Base-by-base conservation (phyloP, 768 basidiomycete genomes). In the Kwoniella mangroviensis region DNA sequence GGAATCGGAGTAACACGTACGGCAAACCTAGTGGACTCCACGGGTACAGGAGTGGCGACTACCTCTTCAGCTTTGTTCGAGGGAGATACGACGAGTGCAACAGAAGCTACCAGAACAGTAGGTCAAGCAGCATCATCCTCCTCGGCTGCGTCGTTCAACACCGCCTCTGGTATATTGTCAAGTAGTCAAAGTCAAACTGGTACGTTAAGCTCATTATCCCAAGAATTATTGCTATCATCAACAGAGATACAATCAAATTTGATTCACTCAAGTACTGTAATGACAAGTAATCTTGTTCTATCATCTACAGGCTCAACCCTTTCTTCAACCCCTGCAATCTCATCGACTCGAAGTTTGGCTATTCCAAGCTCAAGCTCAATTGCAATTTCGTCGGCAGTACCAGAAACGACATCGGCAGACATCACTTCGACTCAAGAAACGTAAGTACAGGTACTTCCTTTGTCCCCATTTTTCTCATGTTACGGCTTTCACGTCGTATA, bases 101-200 rank as follows among this genome's bases (percentile, higher is more conserved):
- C 22, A 17, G 56, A 40, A 28, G 24, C 56, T 28, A 58, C 56
- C 24, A 58, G 56, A 2, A 41, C 56, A 58, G 56, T 58, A 26
- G 56, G 56, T 58, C 56, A 58, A 34, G 34, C 9, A 11, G 45
- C 4, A 13, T 49, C 45, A 1, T 49, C 45, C 1, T 15, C 45
- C 45, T 13, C 45, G 12, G 19, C 15, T 4, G 15, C 45, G 0
- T 49, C 45, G 11, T 10, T 49, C 19, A 12, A 6, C 10, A 49
- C 19, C 45, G 2, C 45, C 45, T 49, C 45, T 49, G 45, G 13
- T 19, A 15, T 49, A 11, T 13, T 49, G 15, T 19, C 53, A 21
- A 24, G 21, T 12, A 54, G 11, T n/a, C 11, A n/a, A n/a, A 54
- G 53, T 54, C 24, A 19, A 7, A 54, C 53, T 54, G 53, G 53